Percentiles rank a stretch among this genome's conserved stretches.
Evolutionary conservation across 306 rosid species (phyloP).

Genomic region (Lupinus albus): DNA sequence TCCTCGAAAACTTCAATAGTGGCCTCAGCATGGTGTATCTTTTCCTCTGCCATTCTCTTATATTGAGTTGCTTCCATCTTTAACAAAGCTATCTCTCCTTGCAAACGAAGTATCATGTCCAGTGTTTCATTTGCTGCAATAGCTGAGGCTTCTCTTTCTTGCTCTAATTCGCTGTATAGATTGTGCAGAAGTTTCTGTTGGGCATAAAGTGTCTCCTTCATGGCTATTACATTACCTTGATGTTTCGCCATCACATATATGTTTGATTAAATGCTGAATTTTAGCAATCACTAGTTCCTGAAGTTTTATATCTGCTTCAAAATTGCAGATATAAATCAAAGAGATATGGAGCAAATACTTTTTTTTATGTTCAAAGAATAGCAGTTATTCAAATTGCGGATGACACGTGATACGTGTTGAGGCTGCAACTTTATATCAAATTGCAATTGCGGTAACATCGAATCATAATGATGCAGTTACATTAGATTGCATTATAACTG

Average conservation of each 20-base stretch:
- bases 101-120: conserved; percentile 87
- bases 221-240: conserved; percentile 50
- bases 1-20: conserved; percentile 67
- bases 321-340: too few relatives aligned
- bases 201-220: conserved; percentile 61
- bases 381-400: too few relatives aligned
- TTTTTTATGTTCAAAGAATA: background rate
- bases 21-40: conserved; percentile 71
- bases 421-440: too few relatives aligned
- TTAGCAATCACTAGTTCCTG: conserved; percentile 41
- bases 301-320: conserved; percentile 23
- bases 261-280: conserved; percentile 20
- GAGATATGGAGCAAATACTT: too few relatives aligned
- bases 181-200: conserved; percentile 77
- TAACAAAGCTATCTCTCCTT: conserved; percentile 81
- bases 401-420: too few relatives aligned
- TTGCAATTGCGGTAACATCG: too few relatives aligned
- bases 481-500: too few relatives aligned
- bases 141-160: conserved; percentile 91
- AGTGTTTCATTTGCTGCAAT: conserved; percentile 78
- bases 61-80: conserved; percentile 91
- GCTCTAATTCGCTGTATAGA: conserved; percentile 75
- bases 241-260: conserved; percentile 47
- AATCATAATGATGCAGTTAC: too few relatives aligned
- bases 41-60: conserved; percentile 89